Evolutionary conservation across 345 rosid species (phyloP).

Genomic region (Angophora floribunda): DNA sequence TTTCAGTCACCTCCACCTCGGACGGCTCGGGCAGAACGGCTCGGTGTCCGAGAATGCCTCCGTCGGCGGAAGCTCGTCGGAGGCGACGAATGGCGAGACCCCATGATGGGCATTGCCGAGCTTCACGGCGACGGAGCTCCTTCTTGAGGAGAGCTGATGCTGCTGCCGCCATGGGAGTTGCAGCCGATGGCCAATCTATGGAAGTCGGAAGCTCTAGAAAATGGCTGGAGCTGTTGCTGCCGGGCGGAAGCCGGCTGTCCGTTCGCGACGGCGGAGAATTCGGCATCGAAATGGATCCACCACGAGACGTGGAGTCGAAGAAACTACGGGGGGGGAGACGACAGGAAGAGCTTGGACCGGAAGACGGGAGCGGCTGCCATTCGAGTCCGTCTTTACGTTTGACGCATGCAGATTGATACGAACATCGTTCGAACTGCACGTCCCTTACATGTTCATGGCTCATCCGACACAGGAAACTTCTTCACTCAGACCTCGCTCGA

Average conservation of each 20-base stretch:
- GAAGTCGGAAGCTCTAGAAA: neutral
- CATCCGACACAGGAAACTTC: neutral
- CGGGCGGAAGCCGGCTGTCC: too few species aligned
- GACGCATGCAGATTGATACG: neutral
- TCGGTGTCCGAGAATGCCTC: neutral
- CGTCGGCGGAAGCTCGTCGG: neutral
- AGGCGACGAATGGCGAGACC: neutral
- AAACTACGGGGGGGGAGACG: too few species aligned
- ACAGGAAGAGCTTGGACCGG: too few species aligned
- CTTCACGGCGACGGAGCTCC: neutral
- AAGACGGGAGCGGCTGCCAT: too few species aligned
- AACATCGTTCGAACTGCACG: neutral
- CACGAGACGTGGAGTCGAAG: too few species aligned
- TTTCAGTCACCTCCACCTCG: accelerated
- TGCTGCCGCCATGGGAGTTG: neutral
- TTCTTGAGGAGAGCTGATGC: neutral
- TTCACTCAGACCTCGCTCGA: neutral
- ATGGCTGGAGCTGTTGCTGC: neutral
- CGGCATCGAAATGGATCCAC: too few species aligned
- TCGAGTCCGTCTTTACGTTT: too few species aligned
- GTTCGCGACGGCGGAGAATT: too few species aligned
- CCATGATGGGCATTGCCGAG: neutral
- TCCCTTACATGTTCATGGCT: neutral
- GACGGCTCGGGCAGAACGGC: neutral
- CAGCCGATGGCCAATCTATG: accelerated